Conservation (phyloP, 2,329 filamentous ascomycete species). For the Chalara sp. region DNA sequence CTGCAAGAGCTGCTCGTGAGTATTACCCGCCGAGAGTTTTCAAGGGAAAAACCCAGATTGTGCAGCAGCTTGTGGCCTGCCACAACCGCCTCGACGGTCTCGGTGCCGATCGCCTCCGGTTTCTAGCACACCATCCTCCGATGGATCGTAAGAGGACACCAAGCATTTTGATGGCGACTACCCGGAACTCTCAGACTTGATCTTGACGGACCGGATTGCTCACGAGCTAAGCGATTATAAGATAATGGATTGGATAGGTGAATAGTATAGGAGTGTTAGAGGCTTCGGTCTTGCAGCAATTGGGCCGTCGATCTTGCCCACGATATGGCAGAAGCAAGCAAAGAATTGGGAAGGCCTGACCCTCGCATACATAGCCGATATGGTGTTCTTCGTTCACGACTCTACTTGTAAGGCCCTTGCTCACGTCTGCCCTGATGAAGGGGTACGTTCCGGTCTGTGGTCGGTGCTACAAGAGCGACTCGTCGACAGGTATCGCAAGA, state of each 20-base stretch:
- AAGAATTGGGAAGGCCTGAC: constrained; percentile 40
- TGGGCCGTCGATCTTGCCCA: constrained; percentile 20
- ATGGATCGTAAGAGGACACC: background rate
- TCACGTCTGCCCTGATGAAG: constrained; percentile 27
- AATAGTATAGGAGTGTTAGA: constrained; percentile 6
- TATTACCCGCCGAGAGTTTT: constrained; percentile 12
- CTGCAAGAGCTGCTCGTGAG: constrained; percentile 7
- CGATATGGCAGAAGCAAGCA: constrained; percentile 11
- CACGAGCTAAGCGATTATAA: background rate
- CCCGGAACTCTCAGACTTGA: background rate
- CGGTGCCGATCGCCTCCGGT: background rate
- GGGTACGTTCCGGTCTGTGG: constrained; percentile 35
- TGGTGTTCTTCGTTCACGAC: constrained; percentile 43
- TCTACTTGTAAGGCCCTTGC: constrained; percentile 29
- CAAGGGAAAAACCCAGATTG: constrained; percentile 9
- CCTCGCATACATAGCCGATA: constrained; percentile 41
- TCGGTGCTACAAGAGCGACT: constrained; percentile 25
- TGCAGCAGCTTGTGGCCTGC: constrained; percentile 1
- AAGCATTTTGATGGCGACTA: background rate
- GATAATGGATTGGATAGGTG: constrained; percentile 9
- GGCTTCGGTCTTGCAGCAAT: constrained; percentile 9
- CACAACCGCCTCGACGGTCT: constrained; percentile 2
- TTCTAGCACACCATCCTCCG: background rate
- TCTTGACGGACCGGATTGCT: background rate
- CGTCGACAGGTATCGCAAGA: constrained; percentile 35